Evolutionary conservation across 352 stramenopile species (phyloP).

Genomic region (Globisporangium viniferum): DNA sequence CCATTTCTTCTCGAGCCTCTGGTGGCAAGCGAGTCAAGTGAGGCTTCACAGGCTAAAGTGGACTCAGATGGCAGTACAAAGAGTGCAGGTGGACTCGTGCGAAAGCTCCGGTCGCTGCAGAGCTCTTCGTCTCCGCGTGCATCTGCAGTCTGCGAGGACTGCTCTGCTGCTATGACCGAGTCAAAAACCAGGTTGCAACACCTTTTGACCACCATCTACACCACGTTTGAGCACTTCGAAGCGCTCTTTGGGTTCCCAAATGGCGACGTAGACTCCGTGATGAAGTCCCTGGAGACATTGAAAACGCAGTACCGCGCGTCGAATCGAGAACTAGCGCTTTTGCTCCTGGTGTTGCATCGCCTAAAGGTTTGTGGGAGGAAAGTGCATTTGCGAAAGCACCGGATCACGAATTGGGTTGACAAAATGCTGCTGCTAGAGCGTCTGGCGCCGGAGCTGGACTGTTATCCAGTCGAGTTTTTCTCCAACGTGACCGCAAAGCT

Average conservation of each 20-base stretch:
- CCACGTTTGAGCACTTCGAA: slow-evolving; percentile 7
- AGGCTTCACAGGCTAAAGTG: neutral
- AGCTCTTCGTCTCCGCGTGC: neutral
- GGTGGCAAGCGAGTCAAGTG: neutral
- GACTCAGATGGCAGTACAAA: neutral
- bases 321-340: slow-evolving; percentile 48
- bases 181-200: slow-evolving; percentile 19
- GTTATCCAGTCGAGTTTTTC: slow-evolving; percentile 26
- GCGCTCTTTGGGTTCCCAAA: slow-evolving; percentile 13
- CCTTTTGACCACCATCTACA: slow-evolving; percentile 24
- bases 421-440: slow-evolving; percentile 29
- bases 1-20: slow-evolving; percentile 50
- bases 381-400: slow-evolving; percentile 22
- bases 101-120: slow-evolving; percentile 11
- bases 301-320: slow-evolving; percentile 27
- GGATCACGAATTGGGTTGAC: slow-evolving; percentile 20
- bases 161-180: slow-evolving; percentile 14
- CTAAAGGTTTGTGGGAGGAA: slow-evolving; percentile 15
- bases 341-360: slow-evolving; percentile 36
- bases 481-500: slow-evolving; percentile 19
- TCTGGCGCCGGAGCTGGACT: slow-evolving; percentile 49
- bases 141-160: neutral
- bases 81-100: neutral
- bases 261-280: slow-evolving; percentile 6
- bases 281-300: slow-evolving; percentile 22